A percentile compares a stretch with the other conserved stretches of the same genome.
phyloP scores from a whole-genome alignment of 768 basidiomycete species.

The Termitomyces sp. region DNA sequence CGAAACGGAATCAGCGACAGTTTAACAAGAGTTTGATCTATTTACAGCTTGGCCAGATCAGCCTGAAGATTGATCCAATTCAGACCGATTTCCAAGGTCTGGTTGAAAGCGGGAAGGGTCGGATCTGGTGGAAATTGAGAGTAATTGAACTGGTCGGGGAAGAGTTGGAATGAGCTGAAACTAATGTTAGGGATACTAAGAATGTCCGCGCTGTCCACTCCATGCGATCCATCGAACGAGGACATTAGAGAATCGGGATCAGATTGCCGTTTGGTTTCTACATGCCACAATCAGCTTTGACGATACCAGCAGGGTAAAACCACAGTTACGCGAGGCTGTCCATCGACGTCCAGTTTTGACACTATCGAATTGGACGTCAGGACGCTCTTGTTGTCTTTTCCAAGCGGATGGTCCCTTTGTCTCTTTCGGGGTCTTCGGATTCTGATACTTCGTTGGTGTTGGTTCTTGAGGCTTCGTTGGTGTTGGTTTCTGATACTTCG shows the following conservation, averaged over 20 bases:
- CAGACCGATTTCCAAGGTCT: constrained; percentile 43
- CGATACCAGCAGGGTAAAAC: neutral
- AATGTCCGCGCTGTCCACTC: constrained; percentile 66
- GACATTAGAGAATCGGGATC: constrained; percentile 36
- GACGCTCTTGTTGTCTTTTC: constrained; percentile 36
- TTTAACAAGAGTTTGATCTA: neutral
- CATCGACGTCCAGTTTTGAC: constrained; percentile 55
- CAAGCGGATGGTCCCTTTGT: constrained; percentile 40
- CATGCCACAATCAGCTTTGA: neutral
- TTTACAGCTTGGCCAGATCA: constrained; percentile 37
- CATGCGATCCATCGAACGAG: constrained; percentile 53
- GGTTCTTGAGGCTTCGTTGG: no score
- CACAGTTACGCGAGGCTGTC: constrained; percentile 43
- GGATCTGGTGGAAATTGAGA: constrained; percentile 34
- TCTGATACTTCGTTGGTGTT: no score
- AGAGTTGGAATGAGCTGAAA: constrained; percentile 56
- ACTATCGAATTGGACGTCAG: constrained; percentile 28
- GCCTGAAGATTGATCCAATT: constrained; percentile 53
- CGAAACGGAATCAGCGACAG: neutral
- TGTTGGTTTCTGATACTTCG: no score
- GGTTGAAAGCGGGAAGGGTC: constrained; percentile 43
- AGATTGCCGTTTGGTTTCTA: constrained; percentile 46
- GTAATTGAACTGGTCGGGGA: constrained; percentile 64
- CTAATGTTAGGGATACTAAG: constrained; percentile 49
- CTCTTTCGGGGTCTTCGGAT: no score